Percentiles rank a stretch among this genome's conserved stretches.
Conservation (phyloP, 2,329 filamentous ascomycete genomes). For the Phyllosticta citrichinensis region DNA sequence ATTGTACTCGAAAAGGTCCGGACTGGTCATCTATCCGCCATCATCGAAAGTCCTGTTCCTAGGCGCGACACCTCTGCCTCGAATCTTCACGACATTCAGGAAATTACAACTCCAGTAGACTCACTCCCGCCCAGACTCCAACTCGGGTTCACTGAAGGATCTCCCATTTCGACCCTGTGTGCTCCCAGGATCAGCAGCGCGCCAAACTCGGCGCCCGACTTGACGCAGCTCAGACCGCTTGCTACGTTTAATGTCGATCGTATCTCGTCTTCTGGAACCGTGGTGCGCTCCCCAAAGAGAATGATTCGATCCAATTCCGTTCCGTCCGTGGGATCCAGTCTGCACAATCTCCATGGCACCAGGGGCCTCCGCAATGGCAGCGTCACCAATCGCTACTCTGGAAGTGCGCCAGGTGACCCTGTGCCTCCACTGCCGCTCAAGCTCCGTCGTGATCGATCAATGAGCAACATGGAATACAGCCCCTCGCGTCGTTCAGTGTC, state of each 20-base stretch:
- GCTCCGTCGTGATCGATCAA: conserved; percentile 16
- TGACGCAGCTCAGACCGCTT: neutral
- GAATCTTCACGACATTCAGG: neutral
- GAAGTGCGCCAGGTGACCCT: conserved; percentile 31
- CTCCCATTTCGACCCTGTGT: neutral
- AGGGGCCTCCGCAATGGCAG: conserved; percentile 16
- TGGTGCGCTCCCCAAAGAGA: conserved; percentile 2
- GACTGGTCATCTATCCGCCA: conserved; percentile 17
- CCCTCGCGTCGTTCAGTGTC: conserved; percentile 30
- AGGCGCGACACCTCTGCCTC: neutral
- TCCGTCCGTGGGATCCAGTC: conserved; percentile 1
- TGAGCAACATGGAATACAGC: conserved; percentile 19
- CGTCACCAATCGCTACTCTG: conserved; percentile 15
- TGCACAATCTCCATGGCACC: neutral
- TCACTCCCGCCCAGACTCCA: neutral
- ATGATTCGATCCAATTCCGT: conserved; percentile 6
- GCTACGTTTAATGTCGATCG: neutral
- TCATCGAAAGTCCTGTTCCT: conserved; percentile 7
- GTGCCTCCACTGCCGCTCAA: conserved; percentile 34
- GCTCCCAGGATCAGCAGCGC: neutral
- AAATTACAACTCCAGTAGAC: neutral
- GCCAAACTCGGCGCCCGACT: conserved; percentile 4
- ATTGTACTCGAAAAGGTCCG: conserved; percentile 7
- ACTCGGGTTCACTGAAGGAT: neutral
- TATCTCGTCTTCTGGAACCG: neutral